phyloP scores from a whole-genome alignment of 2,329 filamentous ascomycete species.

The Lachnum nothofagi region DNA sequence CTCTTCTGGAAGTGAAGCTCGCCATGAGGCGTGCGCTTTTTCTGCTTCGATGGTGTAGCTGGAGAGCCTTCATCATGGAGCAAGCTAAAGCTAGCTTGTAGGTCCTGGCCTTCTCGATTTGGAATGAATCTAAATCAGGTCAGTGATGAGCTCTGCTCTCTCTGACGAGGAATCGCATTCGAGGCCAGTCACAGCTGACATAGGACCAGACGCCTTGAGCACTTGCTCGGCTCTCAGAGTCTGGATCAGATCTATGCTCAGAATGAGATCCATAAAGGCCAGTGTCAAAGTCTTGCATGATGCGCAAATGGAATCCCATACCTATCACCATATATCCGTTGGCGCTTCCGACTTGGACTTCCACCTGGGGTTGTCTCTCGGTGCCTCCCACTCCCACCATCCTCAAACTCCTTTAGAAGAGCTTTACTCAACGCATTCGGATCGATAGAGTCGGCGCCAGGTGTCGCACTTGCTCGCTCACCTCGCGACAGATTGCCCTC shows the following conservation, averaged over 20 bases:
- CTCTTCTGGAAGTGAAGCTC: conserved; percentile 93
- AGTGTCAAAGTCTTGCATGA: not conserved
- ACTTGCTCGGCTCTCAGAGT: too few relatives aligned
- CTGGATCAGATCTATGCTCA: not conserved
- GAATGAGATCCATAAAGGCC: not conserved
- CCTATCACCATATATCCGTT: conserved; percentile 59
- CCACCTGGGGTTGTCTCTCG: conserved; percentile 58
- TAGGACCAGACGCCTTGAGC: not conserved
- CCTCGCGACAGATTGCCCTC: conserved; percentile 20
- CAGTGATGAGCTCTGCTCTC: conserved; percentile 12
- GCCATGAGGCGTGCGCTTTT: conserved; percentile 78
- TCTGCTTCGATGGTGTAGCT: conserved; percentile 78
- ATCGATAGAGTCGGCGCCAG: conserved; percentile 37
- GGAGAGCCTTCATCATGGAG: conserved; percentile 91
- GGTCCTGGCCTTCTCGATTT: conserved; percentile 84
- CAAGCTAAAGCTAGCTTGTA: conserved; percentile 87
- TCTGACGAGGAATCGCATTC: not conserved
- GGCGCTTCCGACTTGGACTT: conserved; percentile 64
- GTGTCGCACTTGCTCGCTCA: conserved; percentile 16
- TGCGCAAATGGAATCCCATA: conserved; percentile 16
- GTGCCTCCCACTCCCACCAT: conserved; percentile 51
- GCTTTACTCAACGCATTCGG: conserved; percentile 55
- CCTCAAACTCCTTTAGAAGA: conserved; percentile 54
- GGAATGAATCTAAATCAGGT: conserved; percentile 75
- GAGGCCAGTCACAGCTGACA: not conserved